Conservation (phyloP, 371 early-diverging fungal genomes). For the Apophysomyces sp. region DNA sequence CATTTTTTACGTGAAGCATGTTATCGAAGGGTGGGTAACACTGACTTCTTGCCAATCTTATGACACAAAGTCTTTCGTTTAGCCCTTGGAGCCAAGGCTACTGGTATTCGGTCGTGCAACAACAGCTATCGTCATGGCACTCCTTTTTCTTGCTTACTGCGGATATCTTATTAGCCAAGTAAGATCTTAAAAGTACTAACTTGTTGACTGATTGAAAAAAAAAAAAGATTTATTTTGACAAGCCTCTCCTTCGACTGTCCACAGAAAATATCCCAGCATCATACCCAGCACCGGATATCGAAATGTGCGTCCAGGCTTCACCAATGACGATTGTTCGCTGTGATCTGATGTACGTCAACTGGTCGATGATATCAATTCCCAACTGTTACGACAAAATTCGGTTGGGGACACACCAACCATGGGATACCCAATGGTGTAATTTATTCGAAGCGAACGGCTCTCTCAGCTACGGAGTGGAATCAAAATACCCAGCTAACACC, state of each 20-base stretch:
- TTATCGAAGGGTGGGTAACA: conserved; percentile 27
- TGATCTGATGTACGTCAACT: conserved; percentile 24
- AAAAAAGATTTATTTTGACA: conserved; percentile 28
- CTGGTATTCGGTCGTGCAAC: conserved; percentile 25
- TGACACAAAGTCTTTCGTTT: background rate
- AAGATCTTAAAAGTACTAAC: background rate
- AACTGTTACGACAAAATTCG: conserved; percentile 14
- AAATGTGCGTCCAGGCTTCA: conserved; percentile 35
- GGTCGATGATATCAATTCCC: conserved; percentile 11
- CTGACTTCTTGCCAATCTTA: background rate
- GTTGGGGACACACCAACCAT: background rate
- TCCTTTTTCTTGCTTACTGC: conserved; percentile 26
- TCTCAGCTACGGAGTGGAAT: conserved; percentile 20
- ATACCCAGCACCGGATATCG: conserved; percentile 33
- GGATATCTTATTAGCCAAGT: conserved; percentile 34
- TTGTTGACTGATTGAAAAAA: background rate
- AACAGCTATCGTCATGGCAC: conserved; percentile 25
- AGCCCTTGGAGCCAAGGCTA: conserved; percentile 35
- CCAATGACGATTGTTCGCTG: conserved; percentile 23
- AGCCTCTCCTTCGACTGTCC: conserved; percentile 30
- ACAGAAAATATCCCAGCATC: conserved; percentile 18
- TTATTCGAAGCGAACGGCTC: conserved; percentile 24
- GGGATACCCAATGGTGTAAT: conserved; percentile 19
- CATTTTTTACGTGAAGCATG: conserved; percentile 45
- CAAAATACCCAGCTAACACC: conserved; percentile 8